Conservation (phyloP, 1,139 yeast genomes). For the Kurtzmaniella quercitrusa region DNA sequence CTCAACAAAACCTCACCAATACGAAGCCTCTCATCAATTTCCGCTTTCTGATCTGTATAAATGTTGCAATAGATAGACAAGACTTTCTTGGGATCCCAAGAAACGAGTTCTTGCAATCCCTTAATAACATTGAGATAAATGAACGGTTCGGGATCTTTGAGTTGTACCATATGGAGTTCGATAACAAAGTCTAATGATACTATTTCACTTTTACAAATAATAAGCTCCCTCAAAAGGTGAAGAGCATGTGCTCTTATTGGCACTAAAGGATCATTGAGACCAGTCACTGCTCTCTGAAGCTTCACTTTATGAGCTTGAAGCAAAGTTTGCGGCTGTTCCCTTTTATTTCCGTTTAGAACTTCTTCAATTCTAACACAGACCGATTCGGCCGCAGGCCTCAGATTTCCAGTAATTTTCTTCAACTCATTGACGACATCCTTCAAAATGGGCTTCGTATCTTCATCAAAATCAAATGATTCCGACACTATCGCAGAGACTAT, state of each 20-base stretch:
- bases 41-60: slow-evolving; percentile 34
- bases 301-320: slow-evolving; percentile 7
- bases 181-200: slow-evolving; percentile 54
- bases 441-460: slow-evolving; percentile 19
- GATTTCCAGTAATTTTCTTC: slow-evolving; percentile 12
- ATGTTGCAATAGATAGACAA: slow-evolving; percentile 36
- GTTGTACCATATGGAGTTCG: slow-evolving; percentile 57
- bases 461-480: slow-evolving; percentile 29
- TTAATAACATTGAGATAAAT: slow-evolving; percentile 81
- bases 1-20: slow-evolving; percentile 78
- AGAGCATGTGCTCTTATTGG: slow-evolving; percentile 89
- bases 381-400: slow-evolving; percentile 19
- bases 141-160: slow-evolving; percentile 81
- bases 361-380: slow-evolving; percentile 26
- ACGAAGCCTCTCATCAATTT: slow-evolving; percentile 63
- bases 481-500: slow-evolving; percentile 52
- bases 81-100: slow-evolving; percentile 36
- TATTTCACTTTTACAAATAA: slow-evolving; percentile 46
- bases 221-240: slow-evolving; percentile 56
- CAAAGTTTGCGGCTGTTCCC: slow-evolving; percentile 16
- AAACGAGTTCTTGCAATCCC: slow-evolving; percentile 61
- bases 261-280: slow-evolving; percentile 71
- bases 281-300: slow-evolving; percentile 55
- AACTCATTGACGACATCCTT: slow-evolving; percentile 25
- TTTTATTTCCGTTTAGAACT: slow-evolving; percentile 26